These are phyloP conservation scores for Shiraia sp. DNA, from an alignment of 2,329 filamentous ascomycete genomes.

Conservation along the genomic window DNA sequence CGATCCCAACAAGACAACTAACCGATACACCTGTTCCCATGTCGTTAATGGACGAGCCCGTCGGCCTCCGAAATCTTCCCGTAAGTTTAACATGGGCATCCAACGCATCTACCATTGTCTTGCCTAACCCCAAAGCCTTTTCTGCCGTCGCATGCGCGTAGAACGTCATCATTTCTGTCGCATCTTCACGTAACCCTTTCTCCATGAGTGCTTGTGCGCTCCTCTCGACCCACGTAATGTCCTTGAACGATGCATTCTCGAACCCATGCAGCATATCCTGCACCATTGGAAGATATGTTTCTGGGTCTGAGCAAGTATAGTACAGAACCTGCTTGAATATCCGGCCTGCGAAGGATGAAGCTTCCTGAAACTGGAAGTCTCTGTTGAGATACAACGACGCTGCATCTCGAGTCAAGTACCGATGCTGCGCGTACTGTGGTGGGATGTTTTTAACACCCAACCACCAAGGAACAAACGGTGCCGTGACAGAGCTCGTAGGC, in stretches of 20 bases:
- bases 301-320: slow-evolving; percentile 35
- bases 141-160: slow-evolving; percentile 30
- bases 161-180: slow-evolving; percentile 25
- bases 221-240: slow-evolving; percentile 28
- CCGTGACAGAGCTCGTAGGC: slow-evolving; percentile 40
- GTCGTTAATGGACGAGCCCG: slow-evolving; percentile 29
- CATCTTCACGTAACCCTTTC: slow-evolving; percentile 19
- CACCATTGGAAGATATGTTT: slow-evolving; percentile 25
- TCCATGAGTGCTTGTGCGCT: slow-evolving; percentile 22
- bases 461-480: slow-evolving; percentile 43
- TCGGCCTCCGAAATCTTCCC: slow-evolving; percentile 23
- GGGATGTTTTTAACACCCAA: slow-evolving; percentile 36
- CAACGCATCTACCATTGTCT: slow-evolving; percentile 29
- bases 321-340: slow-evolving; percentile 35
- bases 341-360: slow-evolving; percentile 30
- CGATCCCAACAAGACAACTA: slow-evolving; percentile 34
- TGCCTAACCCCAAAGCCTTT: slow-evolving; percentile 28
- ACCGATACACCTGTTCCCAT: slow-evolving; percentile 31
- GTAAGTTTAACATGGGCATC: slow-evolving; percentile 31
- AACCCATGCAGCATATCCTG: slow-evolving; percentile 32
- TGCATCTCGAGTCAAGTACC: slow-evolving; percentile 41
- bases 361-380: slow-evolving; percentile 39
- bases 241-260: slow-evolving; percentile 28
- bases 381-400: slow-evolving; percentile 38
- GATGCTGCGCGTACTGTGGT: slow-evolving; percentile 39